Conservation (phyloP, 257 asterid species). For the Coffea eugenioides region DNA sequence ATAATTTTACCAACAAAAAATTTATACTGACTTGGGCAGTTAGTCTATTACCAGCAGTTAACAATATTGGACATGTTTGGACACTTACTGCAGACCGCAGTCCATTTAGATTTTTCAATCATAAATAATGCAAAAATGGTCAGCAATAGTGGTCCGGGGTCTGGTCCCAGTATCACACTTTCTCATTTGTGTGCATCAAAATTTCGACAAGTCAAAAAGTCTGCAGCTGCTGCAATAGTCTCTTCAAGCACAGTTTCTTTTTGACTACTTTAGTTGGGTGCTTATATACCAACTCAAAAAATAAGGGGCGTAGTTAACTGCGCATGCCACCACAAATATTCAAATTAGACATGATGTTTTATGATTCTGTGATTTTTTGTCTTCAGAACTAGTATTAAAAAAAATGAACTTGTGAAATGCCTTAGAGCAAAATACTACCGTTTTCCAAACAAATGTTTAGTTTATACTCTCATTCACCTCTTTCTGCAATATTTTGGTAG, state of each 20-base stretch:
- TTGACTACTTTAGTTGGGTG: slow-evolving; percentile 17
- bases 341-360: slow-evolving; percentile 3
- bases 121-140: neutral
- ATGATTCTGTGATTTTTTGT: neutral
- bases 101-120: neutral
- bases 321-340: slow-evolving; percentile 3
- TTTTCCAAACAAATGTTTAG: no score
- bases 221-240: neutral
- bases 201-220: slow-evolving; percentile 8
- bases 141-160: neutral
- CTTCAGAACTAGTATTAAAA: neutral
- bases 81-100: slow-evolving; percentile 4
- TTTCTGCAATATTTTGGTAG: no score
- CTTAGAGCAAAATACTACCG: neutral
- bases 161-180: neutral
- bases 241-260: slow-evolving; percentile 3
- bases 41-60: neutral
- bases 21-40: neutral
- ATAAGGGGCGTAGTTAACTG: neutral
- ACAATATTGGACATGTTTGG: neutral
- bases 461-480: no score
- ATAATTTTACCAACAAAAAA: neutral
- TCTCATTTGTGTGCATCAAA: neutral
- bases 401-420: neutral
- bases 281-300: slow-evolving; percentile 10